phyloP scores from a whole-genome alignment of 2,329 filamentous ascomycete species.

The Apiospora marii region DNA sequence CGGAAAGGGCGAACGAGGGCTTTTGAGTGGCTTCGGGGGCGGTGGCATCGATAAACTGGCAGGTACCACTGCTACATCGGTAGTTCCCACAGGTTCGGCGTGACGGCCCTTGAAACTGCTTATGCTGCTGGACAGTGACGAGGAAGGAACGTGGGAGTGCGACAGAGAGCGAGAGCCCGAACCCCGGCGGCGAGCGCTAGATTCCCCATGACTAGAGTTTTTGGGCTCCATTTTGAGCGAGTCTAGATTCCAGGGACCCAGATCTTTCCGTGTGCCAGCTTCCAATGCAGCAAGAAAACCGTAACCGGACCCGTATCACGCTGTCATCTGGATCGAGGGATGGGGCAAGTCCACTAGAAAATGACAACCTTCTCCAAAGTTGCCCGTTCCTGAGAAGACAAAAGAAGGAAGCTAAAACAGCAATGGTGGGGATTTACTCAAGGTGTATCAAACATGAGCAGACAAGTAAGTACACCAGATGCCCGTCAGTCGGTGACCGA shows the following conservation, averaged over 20 bases:
- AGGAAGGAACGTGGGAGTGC: constrained; percentile 53
- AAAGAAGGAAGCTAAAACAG: not conserved
- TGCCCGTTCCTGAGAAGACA: constrained; percentile 2
- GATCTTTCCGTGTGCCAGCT: not conserved
- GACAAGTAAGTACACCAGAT: not conserved
- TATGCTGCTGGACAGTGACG: constrained; percentile 42
- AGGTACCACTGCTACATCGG: constrained; percentile 63
- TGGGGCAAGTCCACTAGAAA: constrained; percentile 11
- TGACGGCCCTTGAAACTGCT: constrained; percentile 63
- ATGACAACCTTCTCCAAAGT: constrained; percentile 7
- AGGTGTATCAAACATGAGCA: constrained; percentile 1
- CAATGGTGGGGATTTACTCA: not conserved
- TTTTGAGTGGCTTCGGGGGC: constrained; percentile 52
- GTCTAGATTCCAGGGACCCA: constrained; percentile 10
- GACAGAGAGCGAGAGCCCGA: constrained; percentile 36
- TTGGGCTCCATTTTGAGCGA: constrained; percentile 24
- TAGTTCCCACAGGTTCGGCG: constrained; percentile 62
- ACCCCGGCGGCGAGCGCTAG: constrained; percentile 33
- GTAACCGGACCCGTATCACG: constrained; percentile 7
- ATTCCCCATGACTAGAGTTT: constrained; percentile 27
- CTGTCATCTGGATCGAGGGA: not conserved
- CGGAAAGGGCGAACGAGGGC: constrained; percentile 50
- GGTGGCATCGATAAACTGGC: constrained; percentile 72
- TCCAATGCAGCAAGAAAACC: constrained; percentile 1
- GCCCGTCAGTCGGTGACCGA: not conserved